A percentile compares a stretch with the other conserved stretches of the same genome.
These are phyloP conservation scores for Lyophyllum decastes DNA, from an alignment of 768 basidiomycete genomes.

Conservation along the genomic window DNA sequence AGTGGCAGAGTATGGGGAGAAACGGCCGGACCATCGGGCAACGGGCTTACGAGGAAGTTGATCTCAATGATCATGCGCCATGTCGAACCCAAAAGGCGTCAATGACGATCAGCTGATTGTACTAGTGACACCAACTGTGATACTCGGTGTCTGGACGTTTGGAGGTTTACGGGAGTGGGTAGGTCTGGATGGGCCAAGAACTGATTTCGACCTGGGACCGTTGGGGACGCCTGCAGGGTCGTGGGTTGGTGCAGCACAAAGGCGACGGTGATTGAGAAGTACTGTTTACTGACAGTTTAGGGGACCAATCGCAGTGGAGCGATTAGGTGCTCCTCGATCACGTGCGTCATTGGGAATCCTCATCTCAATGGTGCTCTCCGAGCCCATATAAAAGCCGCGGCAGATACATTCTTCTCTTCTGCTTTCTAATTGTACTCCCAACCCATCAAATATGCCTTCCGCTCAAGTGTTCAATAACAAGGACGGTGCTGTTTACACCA, in stretches of 20 bases:
- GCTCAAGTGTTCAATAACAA: conserved; percentile 52
- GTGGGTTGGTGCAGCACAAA: neutral
- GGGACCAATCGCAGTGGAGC: conserved; percentile 1
- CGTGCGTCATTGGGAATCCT: conserved; percentile 2
- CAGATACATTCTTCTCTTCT: conserved; percentile 1
- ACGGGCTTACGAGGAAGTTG: conserved; percentile 4
- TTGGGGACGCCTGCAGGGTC: neutral
- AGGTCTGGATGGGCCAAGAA: neutral
- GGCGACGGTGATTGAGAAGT: neutral
- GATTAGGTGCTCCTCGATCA: conserved; percentile 6
- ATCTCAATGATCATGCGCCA: conserved; percentile 22
- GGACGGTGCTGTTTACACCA: conserved; percentile 75
- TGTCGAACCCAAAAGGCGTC: conserved; percentile 5
- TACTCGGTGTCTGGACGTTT: conserved; percentile 71
- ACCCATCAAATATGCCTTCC: conserved; percentile 55
- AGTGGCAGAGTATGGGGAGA: neutral
- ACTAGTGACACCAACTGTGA: conserved; percentile 35
- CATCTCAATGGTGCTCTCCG: neutral
- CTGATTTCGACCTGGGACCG: neutral
- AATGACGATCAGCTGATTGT: conserved; percentile 18
- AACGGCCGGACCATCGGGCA: conserved; percentile 16
- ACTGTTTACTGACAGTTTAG: neutral
- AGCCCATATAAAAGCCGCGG: conserved; percentile 11
- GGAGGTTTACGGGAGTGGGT: conserved; percentile 39
- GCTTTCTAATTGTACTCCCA: conserved; percentile 14